These are phyloP conservation scores for Populus deltoides DNA, from an alignment of 345 rosid species.

Conservation along the genomic window DNA sequence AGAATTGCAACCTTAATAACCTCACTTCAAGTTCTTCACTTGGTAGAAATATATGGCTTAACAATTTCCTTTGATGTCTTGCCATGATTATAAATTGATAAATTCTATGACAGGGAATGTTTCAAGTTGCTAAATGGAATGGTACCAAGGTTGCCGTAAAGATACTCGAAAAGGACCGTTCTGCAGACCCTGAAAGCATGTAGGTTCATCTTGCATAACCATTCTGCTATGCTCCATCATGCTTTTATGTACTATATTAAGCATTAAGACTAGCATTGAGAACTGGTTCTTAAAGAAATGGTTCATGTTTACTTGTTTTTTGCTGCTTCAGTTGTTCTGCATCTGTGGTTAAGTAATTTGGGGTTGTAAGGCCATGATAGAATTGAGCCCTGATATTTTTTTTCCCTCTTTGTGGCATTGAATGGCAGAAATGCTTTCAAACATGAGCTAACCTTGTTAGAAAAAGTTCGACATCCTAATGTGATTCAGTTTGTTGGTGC, in stretches of 20 bases:
- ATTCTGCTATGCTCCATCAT: background rate
- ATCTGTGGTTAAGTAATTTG: background rate
- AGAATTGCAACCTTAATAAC: background rate
- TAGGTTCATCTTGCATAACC: constrained; percentile 27
- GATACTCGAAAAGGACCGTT: constrained; percentile 78
- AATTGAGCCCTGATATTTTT: background rate
- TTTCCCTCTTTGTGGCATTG: constrained; percentile 1
- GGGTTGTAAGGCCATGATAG: background rate
- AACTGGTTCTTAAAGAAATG: background rate
- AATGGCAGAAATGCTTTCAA: constrained; percentile 75
- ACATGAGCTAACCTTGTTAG: constrained; percentile 74
- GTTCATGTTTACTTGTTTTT: background rate
- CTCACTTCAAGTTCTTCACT: background rate
- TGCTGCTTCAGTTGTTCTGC: background rate
- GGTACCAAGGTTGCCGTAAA: constrained; percentile 90
- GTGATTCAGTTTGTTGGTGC: constrained; percentile 98
- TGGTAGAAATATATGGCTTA: background rate
- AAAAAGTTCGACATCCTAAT: constrained; percentile 94
- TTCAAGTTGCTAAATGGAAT: constrained; percentile 99
- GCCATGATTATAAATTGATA: background rate
- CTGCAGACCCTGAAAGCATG: constrained; percentile 65
- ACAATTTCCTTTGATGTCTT: background rate
- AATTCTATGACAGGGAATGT: constrained; percentile 57
- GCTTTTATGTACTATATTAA: background rate
- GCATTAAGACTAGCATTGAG: background rate